Percentiles rank a stretch among this genome's conserved stretches.
Conservation (phyloP, 2,329 filamentous ascomycete species). For the Coleophoma eucalyptorum region DNA sequence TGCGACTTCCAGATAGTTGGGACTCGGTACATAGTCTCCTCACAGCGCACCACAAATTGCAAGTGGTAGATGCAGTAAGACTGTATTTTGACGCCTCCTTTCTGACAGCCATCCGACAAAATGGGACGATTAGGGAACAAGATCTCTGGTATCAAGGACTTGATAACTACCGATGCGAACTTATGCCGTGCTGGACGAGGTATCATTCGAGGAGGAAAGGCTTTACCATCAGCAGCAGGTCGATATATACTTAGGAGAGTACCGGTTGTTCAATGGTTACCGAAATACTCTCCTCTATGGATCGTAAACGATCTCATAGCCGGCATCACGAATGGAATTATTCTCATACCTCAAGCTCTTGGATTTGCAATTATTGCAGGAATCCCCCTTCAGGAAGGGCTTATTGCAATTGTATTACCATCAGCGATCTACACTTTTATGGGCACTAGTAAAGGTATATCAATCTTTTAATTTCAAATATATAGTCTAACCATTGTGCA, state of each 20-base stretch:
- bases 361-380: conserved; percentile 58
- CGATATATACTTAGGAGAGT: conserved; percentile 58
- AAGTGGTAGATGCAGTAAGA: background rate
- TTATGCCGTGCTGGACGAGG: conserved; percentile 10
- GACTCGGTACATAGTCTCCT: background rate
- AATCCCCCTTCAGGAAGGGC: conserved; percentile 56
- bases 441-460: conserved; percentile 56
- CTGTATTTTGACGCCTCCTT: background rate
- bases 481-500: conserved; percentile 37
- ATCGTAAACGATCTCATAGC: conserved; percentile 57
- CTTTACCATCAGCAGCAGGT: conserved; percentile 35
- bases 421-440: conserved; percentile 54
- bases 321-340: conserved; percentile 54
- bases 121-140: conserved; percentile 1
- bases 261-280: conserved; percentile 58
- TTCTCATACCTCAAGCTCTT: conserved; percentile 57
- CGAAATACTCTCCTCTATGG: conserved; percentile 58
- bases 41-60: background rate
- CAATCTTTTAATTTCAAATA: background rate
- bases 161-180: conserved; percentile 7
- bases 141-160: background rate
- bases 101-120: background rate
- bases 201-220: conserved; percentile 5
- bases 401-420: conserved; percentile 57
- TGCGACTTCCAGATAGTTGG: background rate